Evolutionary conservation across 192 early-diverging fungal species (phyloP).

Genomic region (Dispira parvispora): DNA sequence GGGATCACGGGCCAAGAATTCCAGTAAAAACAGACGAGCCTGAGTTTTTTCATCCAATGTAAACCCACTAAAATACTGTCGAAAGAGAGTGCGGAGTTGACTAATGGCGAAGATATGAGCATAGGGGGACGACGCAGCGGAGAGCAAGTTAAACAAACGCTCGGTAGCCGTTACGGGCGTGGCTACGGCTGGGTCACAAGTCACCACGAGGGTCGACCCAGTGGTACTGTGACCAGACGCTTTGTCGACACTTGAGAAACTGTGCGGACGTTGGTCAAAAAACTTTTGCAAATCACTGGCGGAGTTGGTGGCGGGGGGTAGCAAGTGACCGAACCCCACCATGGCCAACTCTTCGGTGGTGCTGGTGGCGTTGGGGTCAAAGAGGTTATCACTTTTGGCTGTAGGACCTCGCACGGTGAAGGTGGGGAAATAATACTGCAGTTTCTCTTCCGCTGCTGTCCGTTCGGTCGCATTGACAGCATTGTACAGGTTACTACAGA

Average conservation of each 20-base stretch:
- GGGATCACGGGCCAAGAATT: conserved; percentile 37
- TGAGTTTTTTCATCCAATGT: conserved; percentile 9
- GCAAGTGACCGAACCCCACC: conserved; percentile 7
- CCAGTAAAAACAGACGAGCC: conserved; percentile 36
- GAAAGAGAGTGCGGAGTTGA: conserved; percentile 10
- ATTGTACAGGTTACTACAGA: conserved; percentile 35
- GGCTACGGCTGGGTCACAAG: conserved; percentile 16
- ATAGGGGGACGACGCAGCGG: conserved; percentile 44
- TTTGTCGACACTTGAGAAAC: background rate
- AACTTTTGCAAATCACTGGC: background rate
- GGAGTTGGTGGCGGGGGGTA: conserved; percentile 2
- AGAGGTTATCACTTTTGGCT: conserved; percentile 19
- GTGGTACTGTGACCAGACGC: background rate
- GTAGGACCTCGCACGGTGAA: conserved; percentile 21
- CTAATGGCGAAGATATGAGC: conserved; percentile 28
- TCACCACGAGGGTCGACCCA: conserved; percentile 8
- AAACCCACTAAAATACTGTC: conserved; percentile 8
- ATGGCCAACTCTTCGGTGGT: conserved; percentile 12
- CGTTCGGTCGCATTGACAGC: conserved; percentile 31
- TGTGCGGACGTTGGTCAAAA: background rate
- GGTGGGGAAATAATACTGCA: conserved; percentile 50
- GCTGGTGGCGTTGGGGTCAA: conserved; percentile 21
- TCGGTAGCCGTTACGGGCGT: conserved; percentile 39
- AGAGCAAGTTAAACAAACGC: conserved; percentile 37
- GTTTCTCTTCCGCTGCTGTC: conserved; percentile 30